Base-by-base conservation (phyloP, 352 stramenopile species). In the Pythium pyrilobum region DNA sequence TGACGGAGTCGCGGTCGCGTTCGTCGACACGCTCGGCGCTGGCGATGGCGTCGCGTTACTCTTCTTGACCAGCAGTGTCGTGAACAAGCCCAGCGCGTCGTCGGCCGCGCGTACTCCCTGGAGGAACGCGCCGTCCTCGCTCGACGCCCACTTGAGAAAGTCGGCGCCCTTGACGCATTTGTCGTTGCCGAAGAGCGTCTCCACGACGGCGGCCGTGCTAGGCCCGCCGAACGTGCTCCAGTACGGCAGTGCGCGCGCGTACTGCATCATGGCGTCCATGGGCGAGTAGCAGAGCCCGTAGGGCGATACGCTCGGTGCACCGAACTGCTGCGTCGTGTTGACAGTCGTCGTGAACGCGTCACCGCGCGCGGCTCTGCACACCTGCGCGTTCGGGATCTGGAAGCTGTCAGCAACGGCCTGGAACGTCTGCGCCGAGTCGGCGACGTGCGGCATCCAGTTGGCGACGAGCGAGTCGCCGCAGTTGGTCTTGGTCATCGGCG, bases 381-480 rank as follows among this genome's bases (percentile, higher is more conserved):
- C 27, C 13, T 62, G 52, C 32, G 52, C 42, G 27, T 59, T 52
- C 1, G 52, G 52, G 24, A 59, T 44, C 42, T 59, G 52, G 25
- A 59, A 52, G 11, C 18, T 32, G n/a, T 51, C 39, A 18, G 52
- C 12, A 15, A 46, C 18, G 52, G 32, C 37, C 21, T 20, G 42
- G 31, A 40, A 38, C n/a, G 29, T 25, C 28, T n/a, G 34, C 16
- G 42, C 39, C 8, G 31, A 21, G 8, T 41, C 23, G 5, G 12
- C 38, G 5, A 43, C 23, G 5, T 39, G 50, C 18, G 38, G 16
- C 12, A 57, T 5, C 50, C 50, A 57, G 39, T 57, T 57, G 25
- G 27, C 29, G 21, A 43, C 29, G 5, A 57, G 38, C 23, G 39
- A 31, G 23, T 57, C 50, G 21, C 50, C 50, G n/a, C 50, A 57